A percentile compares a stretch with the other conserved stretches of the same genome.
phyloP scores from a whole-genome alignment of 148 eudicot genomes.

The Bassia scoparia region DNA sequence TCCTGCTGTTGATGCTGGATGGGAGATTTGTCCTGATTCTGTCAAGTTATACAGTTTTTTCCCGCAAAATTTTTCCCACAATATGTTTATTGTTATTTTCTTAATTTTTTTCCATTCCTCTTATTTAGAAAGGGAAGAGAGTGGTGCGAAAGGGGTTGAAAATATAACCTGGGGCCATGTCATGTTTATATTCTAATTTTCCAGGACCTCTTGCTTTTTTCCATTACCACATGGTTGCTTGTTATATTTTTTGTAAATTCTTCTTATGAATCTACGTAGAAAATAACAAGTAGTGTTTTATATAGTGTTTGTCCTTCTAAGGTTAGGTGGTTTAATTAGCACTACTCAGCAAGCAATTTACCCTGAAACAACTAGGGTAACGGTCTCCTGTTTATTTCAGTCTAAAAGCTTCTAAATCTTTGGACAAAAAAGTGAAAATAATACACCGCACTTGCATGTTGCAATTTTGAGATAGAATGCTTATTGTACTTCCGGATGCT shows the following conservation, averaged over 20 bases:
- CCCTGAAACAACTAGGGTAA: background rate
- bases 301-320: background rate
- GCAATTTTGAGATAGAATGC: background rate
- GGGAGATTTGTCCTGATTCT: constrained; percentile 62
- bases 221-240: background rate
- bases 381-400: background rate
- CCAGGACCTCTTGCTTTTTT: too few relatives aligned
- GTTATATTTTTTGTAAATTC: background rate
- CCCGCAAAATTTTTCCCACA: background rate
- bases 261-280: too few relatives aligned
- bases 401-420: background rate
- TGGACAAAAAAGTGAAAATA: background rate
- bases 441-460: background rate
- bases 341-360: background rate
- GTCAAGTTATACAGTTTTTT: constrained; percentile 59
- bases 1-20: constrained; percentile 45
- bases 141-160: too few relatives aligned
- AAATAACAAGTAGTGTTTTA: too few relatives aligned
- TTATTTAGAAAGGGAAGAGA: too few relatives aligned
- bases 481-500: background rate
- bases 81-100: background rate
- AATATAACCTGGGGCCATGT: too few relatives aligned
- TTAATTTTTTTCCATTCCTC: background rate
- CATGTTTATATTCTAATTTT: too few relatives aligned
- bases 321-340: background rate